Base-by-base conservation (phyloP, 352 stramenopile genomes). In the Phytopythium mirpurense region DNA sequence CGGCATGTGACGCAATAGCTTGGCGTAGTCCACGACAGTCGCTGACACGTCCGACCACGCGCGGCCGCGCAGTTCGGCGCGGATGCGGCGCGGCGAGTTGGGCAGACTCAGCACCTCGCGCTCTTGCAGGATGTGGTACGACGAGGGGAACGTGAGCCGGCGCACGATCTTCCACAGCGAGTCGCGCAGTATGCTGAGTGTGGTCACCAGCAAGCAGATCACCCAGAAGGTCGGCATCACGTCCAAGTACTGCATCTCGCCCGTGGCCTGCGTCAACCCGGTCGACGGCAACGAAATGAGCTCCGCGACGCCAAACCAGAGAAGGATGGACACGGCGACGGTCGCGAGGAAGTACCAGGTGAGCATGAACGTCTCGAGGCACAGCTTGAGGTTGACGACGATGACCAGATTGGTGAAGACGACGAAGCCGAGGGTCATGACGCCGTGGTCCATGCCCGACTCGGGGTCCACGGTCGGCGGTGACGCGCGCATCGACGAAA, bases 321-420 rank as follows among this genome's bases (percentile, higher is more conserved):
- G 59, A 21, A 73, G 18, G 45, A 89, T 74, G 14, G 76, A 88
- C 2, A 69, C 56, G 2, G 59, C 49, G 23, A 88, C 66, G 18
- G 76, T 86, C n/a, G 70, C 50, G 15, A 87, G 16, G 43, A 91
- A 91, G 12, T 80, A 58, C 81, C 75, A 91, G 15, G 81, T 91
- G 21, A 91, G 52, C 50, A 87, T 52, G 49, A 88, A 88, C 5
- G 78, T 74, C 57, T 91, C 81, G 9, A 91, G 64, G 52, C 76
- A 86, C 32, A 91, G 35, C 51, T 91, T 91, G 19, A 86, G 42
- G 53, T 91, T 91, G 51, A 91, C 81, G 49, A 89, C 74, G 16
- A 87, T 62, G 1, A 91, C 81, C 14, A 91, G 59, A 48, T 84
- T 88, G 43, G 78, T 88, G 52, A 91, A 91, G n/a, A 89, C 76